Evolutionary conservation across 1,284 basidiomycete genomes (phyloP), one percentile per base, ranked within the genome.

Genomic region (Rhodotorula glutinis): DNA sequence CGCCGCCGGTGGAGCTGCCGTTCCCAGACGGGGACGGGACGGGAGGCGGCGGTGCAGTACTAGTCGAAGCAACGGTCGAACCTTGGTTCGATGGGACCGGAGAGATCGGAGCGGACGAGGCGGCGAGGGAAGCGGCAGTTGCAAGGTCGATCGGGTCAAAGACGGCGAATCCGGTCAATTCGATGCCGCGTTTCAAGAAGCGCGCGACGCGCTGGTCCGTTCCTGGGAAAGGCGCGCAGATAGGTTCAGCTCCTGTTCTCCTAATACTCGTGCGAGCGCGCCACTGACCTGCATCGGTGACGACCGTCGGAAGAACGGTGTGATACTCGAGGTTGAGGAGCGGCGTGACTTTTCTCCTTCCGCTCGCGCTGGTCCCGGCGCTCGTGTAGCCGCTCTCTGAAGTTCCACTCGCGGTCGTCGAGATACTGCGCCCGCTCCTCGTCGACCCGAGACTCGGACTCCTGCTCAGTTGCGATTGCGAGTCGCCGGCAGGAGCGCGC

Each of bases 181-280:
- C 80, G 41, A 81, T 57, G 0, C 90, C 88, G 21, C 89, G 86
- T 75, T 88, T 91, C 70, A 85, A 82, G 77, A 96, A 96, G 76
- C 89, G 92, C 23, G 94, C 93, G 17, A 98, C 88, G 78, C 91
- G 92, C 40, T 90, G 90, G 72, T 98, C 95, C 0, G 95, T 98
- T 4, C 92, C 93, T 44, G 79, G n/a, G n/a, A n/a, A n/a, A n/a
- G n/a, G n/a, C n/a, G n/a, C n/a, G n/a, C n/a, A n/a, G n/a, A n/a
- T n/a, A n/a, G n/a, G n/a, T n/a, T n/a, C n/a, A n/a, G n/a, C n/a
- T n/a, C n/a, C n/a, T n/a, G n/a, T n/a, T n/a, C n/a, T n/a, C n/a
- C n/a, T n/a, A n/a, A n/a, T n/a, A n/a, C n/a, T n/a, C n/a, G n/a
- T n/a, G n/a, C n/a, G n/a, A n/a, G n/a, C n/a, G n/a, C n/a, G n/a